Evolutionary conservation across 805 yeast species (phyloP).

Genomic region (Candida ulmi): DNA sequence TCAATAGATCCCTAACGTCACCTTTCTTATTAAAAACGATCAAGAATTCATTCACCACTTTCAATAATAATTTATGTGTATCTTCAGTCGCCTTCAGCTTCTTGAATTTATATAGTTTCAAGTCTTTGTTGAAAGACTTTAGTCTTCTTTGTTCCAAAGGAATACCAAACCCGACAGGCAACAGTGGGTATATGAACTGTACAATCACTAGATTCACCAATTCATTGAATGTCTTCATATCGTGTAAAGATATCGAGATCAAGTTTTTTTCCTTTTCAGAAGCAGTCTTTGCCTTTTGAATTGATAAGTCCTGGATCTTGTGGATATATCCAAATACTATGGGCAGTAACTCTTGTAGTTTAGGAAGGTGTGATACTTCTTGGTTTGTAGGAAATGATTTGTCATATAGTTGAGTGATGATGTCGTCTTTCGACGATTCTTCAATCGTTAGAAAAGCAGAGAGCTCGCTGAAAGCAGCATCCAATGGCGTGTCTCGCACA

Average conservation of each 20-base stretch:
- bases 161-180: conserved; percentile 54
- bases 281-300: conserved; percentile 2
- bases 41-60: conserved; percentile 18
- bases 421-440: conserved; percentile 8
- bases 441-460: conserved; percentile 15
- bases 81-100: conserved; percentile 5
- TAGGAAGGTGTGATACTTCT: not conserved
- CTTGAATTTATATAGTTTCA: conserved; percentile 14
- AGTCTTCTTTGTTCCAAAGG: conserved; percentile 57
- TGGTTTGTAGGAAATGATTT: not conserved
- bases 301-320: conserved; percentile 14
- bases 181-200: conserved; percentile 64
- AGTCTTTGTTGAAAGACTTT: conserved; percentile 36
- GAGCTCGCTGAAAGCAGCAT: conserved; percentile 24
- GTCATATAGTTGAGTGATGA: conserved; percentile 9
- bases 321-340: conserved; percentile 7
- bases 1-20: conserved; percentile 37
- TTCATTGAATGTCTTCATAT: conserved; percentile 67
- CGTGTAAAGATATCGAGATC: conserved; percentile 73
- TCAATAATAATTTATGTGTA: conserved; percentile 2
- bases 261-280: conserved; percentile 18
- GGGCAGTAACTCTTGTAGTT: conserved; percentile 2
- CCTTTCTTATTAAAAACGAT: conserved; percentile 21
- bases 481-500: conserved; percentile 27
- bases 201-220: conserved; percentile 59